phyloP scores from a whole-genome alignment of 441 rosid genomes.

The Melastoma candidum region DNA sequence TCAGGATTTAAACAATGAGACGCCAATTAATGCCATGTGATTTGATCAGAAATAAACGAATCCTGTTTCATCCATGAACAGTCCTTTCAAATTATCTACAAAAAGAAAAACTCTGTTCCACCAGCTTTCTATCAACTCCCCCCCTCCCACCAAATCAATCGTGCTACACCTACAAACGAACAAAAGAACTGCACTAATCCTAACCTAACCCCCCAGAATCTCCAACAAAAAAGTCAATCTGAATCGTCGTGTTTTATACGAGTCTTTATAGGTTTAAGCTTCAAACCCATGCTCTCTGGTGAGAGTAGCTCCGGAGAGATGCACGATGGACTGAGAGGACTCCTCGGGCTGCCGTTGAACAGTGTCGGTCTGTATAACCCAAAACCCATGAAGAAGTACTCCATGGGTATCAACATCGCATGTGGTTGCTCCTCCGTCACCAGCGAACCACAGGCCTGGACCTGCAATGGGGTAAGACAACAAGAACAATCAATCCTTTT shows the following conservation, averaged over 20 bases:
- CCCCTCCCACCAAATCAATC: too few species aligned
- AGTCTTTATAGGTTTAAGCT: slow-evolving; percentile 90
- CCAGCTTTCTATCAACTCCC: too few species aligned
- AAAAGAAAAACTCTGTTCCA: too few species aligned
- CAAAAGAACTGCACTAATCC: too few species aligned
- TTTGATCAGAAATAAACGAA: too few species aligned
- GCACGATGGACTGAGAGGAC: slow-evolving; percentile 73
- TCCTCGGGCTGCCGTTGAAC: slow-evolving; percentile 72
- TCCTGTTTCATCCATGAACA: too few species aligned
- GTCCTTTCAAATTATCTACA: too few species aligned
- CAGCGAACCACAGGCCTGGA: slow-evolving; percentile 90
- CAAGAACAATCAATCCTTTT: neutral
- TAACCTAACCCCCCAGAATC: too few species aligned
- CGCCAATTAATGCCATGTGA: too few species aligned
- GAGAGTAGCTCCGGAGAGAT: slow-evolving; percentile 93
- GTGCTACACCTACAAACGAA: too few species aligned
- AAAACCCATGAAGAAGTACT: slow-evolving; percentile 76
- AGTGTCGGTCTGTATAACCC: slow-evolving; percentile 59
- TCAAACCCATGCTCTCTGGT: slow-evolving; percentile 96
- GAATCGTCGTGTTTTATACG: slow-evolving; percentile 31
- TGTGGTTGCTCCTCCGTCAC: slow-evolving; percentile 98
- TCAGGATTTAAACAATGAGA: too few species aligned
- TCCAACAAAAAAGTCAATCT: neutral
- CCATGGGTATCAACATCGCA: slow-evolving; percentile 92
- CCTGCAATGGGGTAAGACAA: slow-evolving; percentile 28